phyloP scores from a whole-genome alignment of 495 filamentous ascomycete species.

The Glutinoglossum americanum region DNA sequence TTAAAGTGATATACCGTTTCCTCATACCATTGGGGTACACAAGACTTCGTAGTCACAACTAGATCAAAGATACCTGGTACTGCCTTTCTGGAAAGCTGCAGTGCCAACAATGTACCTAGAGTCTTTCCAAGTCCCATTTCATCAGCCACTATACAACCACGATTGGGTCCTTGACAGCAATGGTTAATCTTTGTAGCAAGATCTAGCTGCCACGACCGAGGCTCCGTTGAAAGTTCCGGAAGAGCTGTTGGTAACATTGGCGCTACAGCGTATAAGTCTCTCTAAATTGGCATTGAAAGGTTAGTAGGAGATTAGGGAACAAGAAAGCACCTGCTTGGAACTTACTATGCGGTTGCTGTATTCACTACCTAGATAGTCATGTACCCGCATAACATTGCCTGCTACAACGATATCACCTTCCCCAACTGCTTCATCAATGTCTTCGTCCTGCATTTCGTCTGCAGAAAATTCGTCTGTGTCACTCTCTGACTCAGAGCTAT shows the following conservation, averaged over 20 bases:
- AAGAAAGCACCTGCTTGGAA: not conserved
- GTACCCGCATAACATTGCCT: not conserved
- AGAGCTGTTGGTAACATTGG: too few species aligned
- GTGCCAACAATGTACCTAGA: not conserved
- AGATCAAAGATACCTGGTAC: not conserved
- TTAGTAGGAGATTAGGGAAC: too few species aligned
- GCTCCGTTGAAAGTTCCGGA: too few species aligned
- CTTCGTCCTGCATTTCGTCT: not conserved
- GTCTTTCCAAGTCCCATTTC: not conserved
- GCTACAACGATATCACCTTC: not conserved
- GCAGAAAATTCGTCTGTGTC: not conserved
- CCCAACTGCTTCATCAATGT: not conserved
- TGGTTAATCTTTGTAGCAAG: not conserved
- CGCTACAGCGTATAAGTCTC: too few species aligned
- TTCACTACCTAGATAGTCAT: not conserved
- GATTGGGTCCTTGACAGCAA: not conserved
- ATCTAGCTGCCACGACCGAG: not conserved
- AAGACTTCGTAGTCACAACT: not conserved
- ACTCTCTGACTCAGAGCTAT: too few species aligned
- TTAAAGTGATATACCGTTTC: not conserved
- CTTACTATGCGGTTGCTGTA: not conserved
- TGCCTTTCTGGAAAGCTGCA: not conserved
- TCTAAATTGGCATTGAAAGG: too few species aligned
- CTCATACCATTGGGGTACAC: not conserved
- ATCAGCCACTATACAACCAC: not conserved